Evolutionary conservation across 192 early-diverging fungal genomes (phyloP), one percentile per base, ranked within the genome.

Genomic region (Podila epigama): DNA sequence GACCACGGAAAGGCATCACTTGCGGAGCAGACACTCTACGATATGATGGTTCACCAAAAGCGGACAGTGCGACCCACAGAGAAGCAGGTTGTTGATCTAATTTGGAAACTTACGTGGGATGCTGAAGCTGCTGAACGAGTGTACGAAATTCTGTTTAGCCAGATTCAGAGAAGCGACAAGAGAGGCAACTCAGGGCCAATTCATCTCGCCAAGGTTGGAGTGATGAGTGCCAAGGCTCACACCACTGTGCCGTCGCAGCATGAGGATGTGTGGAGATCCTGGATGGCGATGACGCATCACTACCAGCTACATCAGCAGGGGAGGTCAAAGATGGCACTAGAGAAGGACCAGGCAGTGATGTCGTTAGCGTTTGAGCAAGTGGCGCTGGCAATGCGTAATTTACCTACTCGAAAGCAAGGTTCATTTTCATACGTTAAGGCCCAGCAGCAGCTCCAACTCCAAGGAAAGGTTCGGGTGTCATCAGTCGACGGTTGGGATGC

Each of bases 141-240:
- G 3, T 77, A 77, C 27, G 73, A 77, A 61, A 33, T 77, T 51
- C 48, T 77, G 13, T 77, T 59, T 53, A 63, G 60, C 31, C 66
- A 52, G 29, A 63, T 65, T 6, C 27, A 32, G 20, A 12, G 5
- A 2, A 2, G 31, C 15, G 6, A 25, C 3, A 25, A 40, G 41
- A 0, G n/a, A 31, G 41, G 12, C 16, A 10, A 42, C 20, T 22
- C 36, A 27, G 73, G 73, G 9, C 73, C 73, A 29, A 64, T 77
- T 54, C 66, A 63, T 32, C 37, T 77, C 55, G 73, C 66, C 1
- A 68, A 77, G 18, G 66, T 77, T 0, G 73, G 73, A 8, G 66
- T 77, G 1, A 77, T 77, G 66, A 59, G 48, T 4, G 73, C 73
- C 33, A 77, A 66, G 40, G 60, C 73, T 25, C 42, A 27, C 12